These are phyloP conservation scores for Urtica urens DNA, from an alignment of 306 rosid species.

Conservation along the genomic window DNA sequence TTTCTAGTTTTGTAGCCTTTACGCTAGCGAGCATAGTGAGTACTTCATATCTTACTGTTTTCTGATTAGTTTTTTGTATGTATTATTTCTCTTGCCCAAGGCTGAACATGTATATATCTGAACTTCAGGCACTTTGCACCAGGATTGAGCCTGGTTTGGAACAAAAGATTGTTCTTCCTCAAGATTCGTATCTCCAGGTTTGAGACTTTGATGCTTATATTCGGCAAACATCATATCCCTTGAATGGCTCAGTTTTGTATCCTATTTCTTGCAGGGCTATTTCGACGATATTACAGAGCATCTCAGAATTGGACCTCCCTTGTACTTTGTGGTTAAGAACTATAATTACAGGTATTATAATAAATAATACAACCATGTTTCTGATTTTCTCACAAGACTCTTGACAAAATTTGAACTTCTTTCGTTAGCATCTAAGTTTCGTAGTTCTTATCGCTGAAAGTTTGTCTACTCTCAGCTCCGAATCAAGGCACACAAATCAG, in stretches of 20 bases:
- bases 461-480: constrained; percentile 52
- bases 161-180: constrained; percentile 90
- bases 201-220: constrained; percentile 18
- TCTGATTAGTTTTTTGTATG: background rate
- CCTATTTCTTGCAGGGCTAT: constrained; percentile 65
- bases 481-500: constrained; percentile 76
- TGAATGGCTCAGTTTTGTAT: background rate
- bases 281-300: constrained; percentile 72
- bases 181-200: constrained; percentile 96
- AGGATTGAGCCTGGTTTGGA: constrained; percentile 95
- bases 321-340: constrained; percentile 91
- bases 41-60: constrained; percentile 12
- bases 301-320: constrained; percentile 92
- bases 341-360: constrained; percentile 87
- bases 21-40: constrained; percentile 93
- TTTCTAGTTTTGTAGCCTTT: constrained; percentile 59
- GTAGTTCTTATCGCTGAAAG: constrained; percentile 17
- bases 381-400: too few species aligned
- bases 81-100: constrained; percentile 13
- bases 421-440: constrained; percentile 14
- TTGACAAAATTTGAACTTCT: too few species aligned
- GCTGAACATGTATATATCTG: too few species aligned
- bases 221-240: too few species aligned
- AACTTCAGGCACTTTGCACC: constrained; percentile 69
- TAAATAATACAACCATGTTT: constrained; percentile 3